Evolutionary conservation across 2,329 filamentous ascomycete species (phyloP).

Genomic region (Apiospora kogelbergensis): DNA sequence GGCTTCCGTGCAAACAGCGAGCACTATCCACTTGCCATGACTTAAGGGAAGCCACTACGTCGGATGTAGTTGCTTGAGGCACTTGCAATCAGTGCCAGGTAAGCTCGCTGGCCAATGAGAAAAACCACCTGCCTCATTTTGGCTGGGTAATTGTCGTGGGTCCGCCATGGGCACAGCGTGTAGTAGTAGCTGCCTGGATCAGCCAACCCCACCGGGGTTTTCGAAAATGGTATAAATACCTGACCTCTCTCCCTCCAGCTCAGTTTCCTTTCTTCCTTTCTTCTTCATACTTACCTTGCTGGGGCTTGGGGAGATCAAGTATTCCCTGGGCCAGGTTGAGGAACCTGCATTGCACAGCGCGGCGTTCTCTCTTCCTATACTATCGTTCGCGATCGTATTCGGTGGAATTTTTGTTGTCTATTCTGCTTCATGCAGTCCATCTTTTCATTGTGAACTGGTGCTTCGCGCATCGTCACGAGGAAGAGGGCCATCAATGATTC

Average conservation of each 20-base stretch:
- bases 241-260: not conserved
- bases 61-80: too few relatives aligned
- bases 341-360: constrained; percentile 51
- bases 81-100: too few relatives aligned
- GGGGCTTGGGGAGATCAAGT: constrained; percentile 47
- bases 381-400: constrained; percentile 49
- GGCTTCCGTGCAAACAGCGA: too few relatives aligned
- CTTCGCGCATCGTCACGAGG: too few relatives aligned
- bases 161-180: too few relatives aligned
- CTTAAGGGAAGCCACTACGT: too few relatives aligned
- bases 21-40: too few relatives aligned
- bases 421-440: not conserved
- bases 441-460: too few relatives aligned
- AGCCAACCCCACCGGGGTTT: not conserved
- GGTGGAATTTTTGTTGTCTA: constrained; percentile 45
- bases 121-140: too few relatives aligned
- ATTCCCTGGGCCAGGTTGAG: constrained; percentile 37
- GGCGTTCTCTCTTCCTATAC: constrained; percentile 44
- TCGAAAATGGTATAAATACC: not conserved
- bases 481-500: too few relatives aligned
- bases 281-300: constrained; percentile 21
- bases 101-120: too few relatives aligned
- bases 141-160: too few relatives aligned
- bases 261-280: not conserved
- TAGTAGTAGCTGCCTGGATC: not conserved